phyloP scores from a whole-genome alignment of 2,329 filamentous ascomycete genomes.

The Tolypocladium guangdongense region DNA sequence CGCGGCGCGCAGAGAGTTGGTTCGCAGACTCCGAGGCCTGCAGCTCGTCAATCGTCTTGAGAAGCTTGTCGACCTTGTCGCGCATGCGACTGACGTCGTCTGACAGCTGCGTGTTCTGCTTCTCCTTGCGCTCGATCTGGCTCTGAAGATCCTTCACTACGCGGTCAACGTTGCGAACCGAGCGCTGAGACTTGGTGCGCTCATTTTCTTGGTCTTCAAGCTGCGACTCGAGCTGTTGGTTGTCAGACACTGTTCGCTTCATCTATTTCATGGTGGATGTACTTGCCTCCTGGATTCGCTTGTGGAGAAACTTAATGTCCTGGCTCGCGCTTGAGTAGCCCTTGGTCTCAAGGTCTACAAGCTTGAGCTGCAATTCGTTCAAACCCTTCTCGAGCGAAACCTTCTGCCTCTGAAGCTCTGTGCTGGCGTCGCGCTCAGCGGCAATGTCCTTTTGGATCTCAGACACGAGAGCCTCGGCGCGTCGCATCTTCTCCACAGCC shows the following conservation, averaged over 20 bases:
- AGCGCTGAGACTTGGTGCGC: slow-evolving; percentile 71
- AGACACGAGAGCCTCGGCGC: slow-evolving; percentile 73
- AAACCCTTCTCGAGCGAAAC: slow-evolving; percentile 77
- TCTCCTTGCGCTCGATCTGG: slow-evolving; percentile 89
- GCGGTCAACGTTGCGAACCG: slow-evolving; percentile 84
- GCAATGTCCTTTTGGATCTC: slow-evolving; percentile 92
- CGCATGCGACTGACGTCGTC: slow-evolving; percentile 79
- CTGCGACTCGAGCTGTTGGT: slow-evolving; percentile 68
- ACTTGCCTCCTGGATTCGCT: slow-evolving; percentile 86
- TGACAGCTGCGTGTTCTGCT: slow-evolving; percentile 66
- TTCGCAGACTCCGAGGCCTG: slow-evolving; percentile 75
- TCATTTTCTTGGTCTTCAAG: slow-evolving; percentile 74
- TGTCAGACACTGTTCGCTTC: slow-evolving; percentile 8
- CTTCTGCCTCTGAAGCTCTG: slow-evolving; percentile 81
- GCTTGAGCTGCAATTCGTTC: slow-evolving; percentile 79
- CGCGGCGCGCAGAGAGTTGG: slow-evolving; percentile 72
- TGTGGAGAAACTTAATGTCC: slow-evolving; percentile 90
- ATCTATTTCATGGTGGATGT: neutral
- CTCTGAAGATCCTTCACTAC: slow-evolving; percentile 86
- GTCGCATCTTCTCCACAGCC: slow-evolving; percentile 93
- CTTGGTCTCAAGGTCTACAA: slow-evolving; percentile 93
- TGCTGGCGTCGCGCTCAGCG: slow-evolving; percentile 70
- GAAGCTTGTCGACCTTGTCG: slow-evolving; percentile 82
- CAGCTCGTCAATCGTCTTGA: slow-evolving; percentile 86
- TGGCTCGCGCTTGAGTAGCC: slow-evolving; percentile 90